These are phyloP conservation scores for Nakataea oryzae DNA, from an alignment of 2,329 filamentous ascomycete species.

Conservation along the genomic window DNA sequence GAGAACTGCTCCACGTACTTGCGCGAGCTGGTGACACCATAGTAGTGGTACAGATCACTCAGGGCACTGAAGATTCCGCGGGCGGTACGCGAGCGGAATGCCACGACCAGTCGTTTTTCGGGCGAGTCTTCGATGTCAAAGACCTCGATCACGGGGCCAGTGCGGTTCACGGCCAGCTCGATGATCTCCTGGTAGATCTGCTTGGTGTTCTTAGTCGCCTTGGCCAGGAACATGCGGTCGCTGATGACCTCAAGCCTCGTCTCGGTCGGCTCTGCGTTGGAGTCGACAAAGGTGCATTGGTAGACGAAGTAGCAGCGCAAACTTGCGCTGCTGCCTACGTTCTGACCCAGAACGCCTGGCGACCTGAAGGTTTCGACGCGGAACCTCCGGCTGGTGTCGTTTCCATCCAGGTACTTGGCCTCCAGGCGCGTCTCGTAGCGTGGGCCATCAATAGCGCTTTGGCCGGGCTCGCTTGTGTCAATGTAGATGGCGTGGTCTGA, in stretches of 20 bases:
- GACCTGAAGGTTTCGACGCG: slow-evolving; percentile 97
- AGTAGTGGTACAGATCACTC: slow-evolving; percentile 97
- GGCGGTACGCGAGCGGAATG: slow-evolving; percentile 87
- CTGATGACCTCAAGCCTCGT: slow-evolving; percentile 85
- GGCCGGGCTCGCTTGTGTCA: slow-evolving; percentile 86
- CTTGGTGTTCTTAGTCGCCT: slow-evolving; percentile 92
- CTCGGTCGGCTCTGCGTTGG: slow-evolving; percentile 65
- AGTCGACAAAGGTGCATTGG: slow-evolving; percentile 80
- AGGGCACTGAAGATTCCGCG: slow-evolving; percentile 90
- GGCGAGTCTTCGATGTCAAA: slow-evolving; percentile 87
- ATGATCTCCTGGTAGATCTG: slow-evolving; percentile 93
- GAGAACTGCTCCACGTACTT: slow-evolving; percentile 99
- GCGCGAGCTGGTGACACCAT: slow-evolving; percentile 86
- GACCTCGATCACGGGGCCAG: slow-evolving; percentile 93
- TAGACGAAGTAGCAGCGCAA: slow-evolving; percentile 98
- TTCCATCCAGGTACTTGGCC: slow-evolving; percentile 85
- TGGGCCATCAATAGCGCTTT: slow-evolving; percentile 67
- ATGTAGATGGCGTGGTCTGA: slow-evolving; percentile 96
- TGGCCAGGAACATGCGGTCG: slow-evolving; percentile 88
- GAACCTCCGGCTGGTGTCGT: slow-evolving; percentile 63
- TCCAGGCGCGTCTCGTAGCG: slow-evolving; percentile 90
- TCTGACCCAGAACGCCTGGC: slow-evolving; percentile 59
- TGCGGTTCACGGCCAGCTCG: slow-evolving; percentile 69
- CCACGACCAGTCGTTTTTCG: slow-evolving; percentile 90
- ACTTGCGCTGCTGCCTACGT: slow-evolving; percentile 62